Evolutionary conservation across 2,329 filamentous ascomycete species (phyloP), one percentile per base, ranked within the genome.

Genomic region (Pochonia chlamydosporia): DNA sequence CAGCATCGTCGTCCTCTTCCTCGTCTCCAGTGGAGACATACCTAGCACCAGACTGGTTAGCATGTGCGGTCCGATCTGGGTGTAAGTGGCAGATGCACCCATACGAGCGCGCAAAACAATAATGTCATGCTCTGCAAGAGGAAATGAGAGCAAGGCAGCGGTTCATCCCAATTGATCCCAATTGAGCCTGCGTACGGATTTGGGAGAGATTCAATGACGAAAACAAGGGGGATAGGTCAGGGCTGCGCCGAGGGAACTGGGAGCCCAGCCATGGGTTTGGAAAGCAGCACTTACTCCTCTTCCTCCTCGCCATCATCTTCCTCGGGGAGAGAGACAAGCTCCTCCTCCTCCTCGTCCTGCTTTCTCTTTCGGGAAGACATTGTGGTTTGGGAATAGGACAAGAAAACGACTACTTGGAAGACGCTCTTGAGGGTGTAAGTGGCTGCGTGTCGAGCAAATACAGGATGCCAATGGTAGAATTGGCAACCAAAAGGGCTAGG

Each of bases 281-380:
- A 20, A 35, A 40, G 20, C 35, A 39, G 20, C n/a, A 61, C 74
- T 71, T 70, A 78, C 75, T 77, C 75, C 60, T 77, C 73, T 60
- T 77, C 74, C 57, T 76, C 73, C 58, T 74, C 72, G 37, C 69
- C 72, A 50, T 75, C 72, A 41, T 71, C 69, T 41, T 69, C 74
- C 50, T 75, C 74, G 46, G 75, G 74, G 46, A 78, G 72, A 51
- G 74, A 75, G 51, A 78, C 70, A 28, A 78, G 73, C 65, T 77
- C 74, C 49, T 76, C 74, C 60, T 75, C 71, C 54, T 75, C 73
- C 21, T 86, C 84, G 43, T 85, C 72, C 56, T 73, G 70, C 69
- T 74, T 75, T 68, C 74, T 73, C 73, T 78, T 78, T 59, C 74
- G 74, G 57, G 68, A 63, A 49, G 72, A 70, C 71, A 76, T 76